Evolutionary conservation across 2,329 filamentous ascomycete genomes (phyloP), one percentile per base, ranked within the genome.

Genomic region (Periconia sp.): DNA sequence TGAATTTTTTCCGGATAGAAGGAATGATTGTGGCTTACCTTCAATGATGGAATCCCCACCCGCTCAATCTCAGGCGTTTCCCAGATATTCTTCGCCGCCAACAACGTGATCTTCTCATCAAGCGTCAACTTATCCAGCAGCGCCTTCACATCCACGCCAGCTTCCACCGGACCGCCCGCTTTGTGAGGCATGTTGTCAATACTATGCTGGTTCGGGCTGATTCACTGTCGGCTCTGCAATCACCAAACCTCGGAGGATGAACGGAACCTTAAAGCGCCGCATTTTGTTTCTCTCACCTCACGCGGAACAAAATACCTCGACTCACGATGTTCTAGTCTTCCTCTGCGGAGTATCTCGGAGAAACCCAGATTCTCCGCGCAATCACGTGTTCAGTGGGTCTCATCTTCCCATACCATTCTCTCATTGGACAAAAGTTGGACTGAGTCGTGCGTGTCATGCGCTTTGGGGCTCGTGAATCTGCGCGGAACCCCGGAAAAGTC

Each of bases 61-160:
- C 47, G 15, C 2, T 48, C 36, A 26, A 53, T 48, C 4, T 28
- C 36, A 26, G 26, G 18, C 4, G 43, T 55, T 24, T 50, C 45
- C 51, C 51, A 55, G 4, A 49, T 12, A 30, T 50, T 48, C 29
- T 52, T 49, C 11, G 22, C 51, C 11, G 45, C 28, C 1, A 52
- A 33, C n/a, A 53, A 24, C 10, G 19, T 17, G 13, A 47, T 40
- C 30, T 50, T 50, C 25, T 53, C 50, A 3, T 50, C 46, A 8
- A 50, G 43, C 3, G 50, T 46, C 39, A 53, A 28, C 25, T 45
- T 29, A 9, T 28, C 13, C 5, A 50, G 17, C 2, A 53, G 15
- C 10, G 5, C 12, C 3, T 23, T 19, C 4, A 35, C 15, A 10
- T 24, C 37, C 3, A 10, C 13, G 11, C 21, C 12, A n/a, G n/a